Evolutionary conservation across 768 basidiomycete species (phyloP), one percentile per base, ranked within the genome.

Genomic region (Lactarius deliciosus): DNA sequence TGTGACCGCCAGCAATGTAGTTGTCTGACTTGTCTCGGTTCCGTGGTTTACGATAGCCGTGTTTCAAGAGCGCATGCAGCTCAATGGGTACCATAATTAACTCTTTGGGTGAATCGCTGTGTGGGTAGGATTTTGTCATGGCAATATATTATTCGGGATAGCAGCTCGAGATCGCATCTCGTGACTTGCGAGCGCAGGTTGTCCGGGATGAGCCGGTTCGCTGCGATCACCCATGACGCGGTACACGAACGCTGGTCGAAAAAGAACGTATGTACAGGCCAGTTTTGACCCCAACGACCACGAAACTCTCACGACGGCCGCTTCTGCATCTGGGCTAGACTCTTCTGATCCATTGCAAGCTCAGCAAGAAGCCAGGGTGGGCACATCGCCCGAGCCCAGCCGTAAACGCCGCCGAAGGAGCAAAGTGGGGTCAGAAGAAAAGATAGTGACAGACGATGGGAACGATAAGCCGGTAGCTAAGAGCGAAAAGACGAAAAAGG

Each of bases 241-340:
- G 53, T 78, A 86, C 64, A 91, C 91, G 10, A 86, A 85, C 70
- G 82, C 92, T 74, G 87, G 86, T n/a, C 81, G 83, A 61, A 93
- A 92, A 74, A 79, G 91, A 59, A 87, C 85, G 5, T 85, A 90
- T 72, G 69, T 91, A 16, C 80, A 92, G 67, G 87, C 90, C 16
- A 86, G 84, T 0, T 84, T 89, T 69, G 71, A 74, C 25, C 65
- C 71, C 10, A 70, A 72, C 50, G 63, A 74, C 16, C 65, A 69
- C 20, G 70, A 74, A 47, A 18, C 4, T n/a, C 16, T 64, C 34
- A 57, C 69, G 40, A 34, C 61, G 11, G 71, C 71, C 10, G 63
- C 64, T 68, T 57, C 69, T 64, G 57, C 50, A 22, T 45, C 53
- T 55, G 57, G 41, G 54, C 55, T 43, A 20, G 60, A 50, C 58